Percentiles rank a stretch among this genome's conserved stretches.
Conservation (phyloP, 345 rosid genomes). For the Luvunga scandens region DNA sequence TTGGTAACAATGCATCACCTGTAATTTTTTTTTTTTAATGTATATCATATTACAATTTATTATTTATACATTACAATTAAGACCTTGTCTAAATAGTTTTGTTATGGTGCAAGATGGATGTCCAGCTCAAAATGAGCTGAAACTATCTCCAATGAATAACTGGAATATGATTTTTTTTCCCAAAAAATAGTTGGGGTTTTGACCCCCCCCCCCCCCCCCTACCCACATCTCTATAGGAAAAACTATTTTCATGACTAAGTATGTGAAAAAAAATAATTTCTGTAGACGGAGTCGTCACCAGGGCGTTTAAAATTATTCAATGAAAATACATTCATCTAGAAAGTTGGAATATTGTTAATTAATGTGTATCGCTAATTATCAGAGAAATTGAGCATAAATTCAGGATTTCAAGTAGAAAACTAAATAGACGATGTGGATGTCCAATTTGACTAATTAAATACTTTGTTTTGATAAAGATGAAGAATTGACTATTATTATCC, state of each 20-base stretch:
- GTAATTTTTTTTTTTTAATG: too few relatives aligned
- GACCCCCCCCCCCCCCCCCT: too few relatives aligned
- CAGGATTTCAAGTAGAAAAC: not conserved
- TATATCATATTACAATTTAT: too few relatives aligned
- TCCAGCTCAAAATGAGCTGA: not conserved
- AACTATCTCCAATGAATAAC: not conserved
- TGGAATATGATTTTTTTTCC: not conserved
- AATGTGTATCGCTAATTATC: not conserved
- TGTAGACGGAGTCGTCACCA: not conserved
- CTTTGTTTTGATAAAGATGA: not conserved
- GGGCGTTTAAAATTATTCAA: too few relatives aligned
- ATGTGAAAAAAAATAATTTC: not conserved
- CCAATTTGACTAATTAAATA: not conserved
- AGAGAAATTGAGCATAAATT: not conserved
- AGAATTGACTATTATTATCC: not conserved
- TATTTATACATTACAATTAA: too few relatives aligned
- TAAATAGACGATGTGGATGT: not conserved
- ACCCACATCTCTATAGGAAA: too few relatives aligned
- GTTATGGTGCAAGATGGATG: not conserved
- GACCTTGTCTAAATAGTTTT: too few relatives aligned
- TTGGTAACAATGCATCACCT: too few relatives aligned
- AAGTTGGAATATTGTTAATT: not conserved
- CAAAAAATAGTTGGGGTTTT: too few relatives aligned
- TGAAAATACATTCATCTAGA: not conserved
- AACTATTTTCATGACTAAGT: too few relatives aligned